These are phyloP conservation scores for Pyrenula aspistea DNA, from an alignment of 495 filamentous ascomycete species.

Conservation along the genomic window DNA sequence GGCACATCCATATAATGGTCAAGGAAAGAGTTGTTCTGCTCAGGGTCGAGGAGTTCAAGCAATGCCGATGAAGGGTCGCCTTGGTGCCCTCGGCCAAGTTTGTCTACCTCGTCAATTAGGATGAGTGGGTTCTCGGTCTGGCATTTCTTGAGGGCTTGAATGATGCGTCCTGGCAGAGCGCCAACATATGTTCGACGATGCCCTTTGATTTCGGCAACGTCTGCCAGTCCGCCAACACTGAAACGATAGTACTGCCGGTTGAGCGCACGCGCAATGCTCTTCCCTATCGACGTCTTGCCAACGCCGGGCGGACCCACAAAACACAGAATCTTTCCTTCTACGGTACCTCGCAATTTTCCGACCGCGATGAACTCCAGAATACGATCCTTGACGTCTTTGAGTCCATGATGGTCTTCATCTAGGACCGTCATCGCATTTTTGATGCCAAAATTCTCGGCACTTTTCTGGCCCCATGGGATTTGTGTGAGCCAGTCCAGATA, in stretches of 20 bases:
- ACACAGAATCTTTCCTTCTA: constrained; percentile 97
- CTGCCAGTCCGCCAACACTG: constrained; percentile 90
- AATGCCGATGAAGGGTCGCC: constrained; percentile 93
- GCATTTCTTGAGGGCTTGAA: constrained; percentile 97
- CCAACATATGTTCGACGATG: constrained; percentile 95
- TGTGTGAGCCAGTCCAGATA: constrained; percentile 98
- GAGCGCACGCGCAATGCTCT: constrained; percentile 88
- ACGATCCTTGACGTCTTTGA: constrained; percentile 98
- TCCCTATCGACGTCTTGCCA: constrained; percentile 97
- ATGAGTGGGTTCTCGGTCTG: constrained; percentile 97
- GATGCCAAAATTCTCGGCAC: constrained; percentile 93
- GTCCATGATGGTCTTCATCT: constrained; percentile 93
- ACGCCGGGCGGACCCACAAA: constrained; percentile 95
- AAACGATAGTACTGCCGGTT: constrained; percentile 97
- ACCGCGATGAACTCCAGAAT: constrained; percentile 99
- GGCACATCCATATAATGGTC: constrained; percentile 99
- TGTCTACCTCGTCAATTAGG: constrained; percentile 95
- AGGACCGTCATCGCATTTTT: constrained; percentile 79
- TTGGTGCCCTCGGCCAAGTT: constrained; percentile 90
- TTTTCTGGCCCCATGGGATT: constrained; percentile 94
- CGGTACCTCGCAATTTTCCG: constrained; percentile 90
- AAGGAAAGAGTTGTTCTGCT: constrained; percentile 94
- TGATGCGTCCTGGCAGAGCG: constrained; percentile 89
- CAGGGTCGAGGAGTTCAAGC: constrained; percentile 88
- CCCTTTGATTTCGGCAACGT: constrained; percentile 99